Conservation (phyloP, 768 basidiomycete genomes). For the Russula lepida region DNA sequence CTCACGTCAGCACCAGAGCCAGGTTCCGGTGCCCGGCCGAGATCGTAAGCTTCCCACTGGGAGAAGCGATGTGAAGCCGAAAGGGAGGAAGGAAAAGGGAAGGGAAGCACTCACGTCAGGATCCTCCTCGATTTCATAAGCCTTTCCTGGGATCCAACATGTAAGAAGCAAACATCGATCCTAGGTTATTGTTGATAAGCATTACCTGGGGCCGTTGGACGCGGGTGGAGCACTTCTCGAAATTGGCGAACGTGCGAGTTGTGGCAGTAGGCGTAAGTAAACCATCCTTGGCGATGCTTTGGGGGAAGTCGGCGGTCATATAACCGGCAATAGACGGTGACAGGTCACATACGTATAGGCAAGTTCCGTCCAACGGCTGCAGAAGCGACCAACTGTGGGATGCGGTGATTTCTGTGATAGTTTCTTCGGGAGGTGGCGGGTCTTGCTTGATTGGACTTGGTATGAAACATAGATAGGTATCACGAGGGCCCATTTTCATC, state of each 20-base stretch:
- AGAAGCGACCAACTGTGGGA: slow-evolving; percentile 77
- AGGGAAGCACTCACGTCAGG: slow-evolving; percentile 48
- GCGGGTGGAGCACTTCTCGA: slow-evolving; percentile 65
- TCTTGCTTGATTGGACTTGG: slow-evolving; percentile 51
- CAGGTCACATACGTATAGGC: slow-evolving; percentile 67
- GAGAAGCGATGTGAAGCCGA: slow-evolving; percentile 21
- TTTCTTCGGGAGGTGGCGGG: slow-evolving; percentile 40
- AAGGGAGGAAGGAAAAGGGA: slow-evolving; percentile 19
- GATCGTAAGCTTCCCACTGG: slow-evolving; percentile 71
- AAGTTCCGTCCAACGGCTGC: slow-evolving; percentile 67
- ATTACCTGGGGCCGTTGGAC: slow-evolving; percentile 59
- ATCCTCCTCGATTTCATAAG: slow-evolving; percentile 79
- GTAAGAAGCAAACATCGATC: slow-evolving; percentile 1
- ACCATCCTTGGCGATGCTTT: slow-evolving; percentile 86
- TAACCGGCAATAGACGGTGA: slow-evolving; percentile 23
- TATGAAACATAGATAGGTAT: slow-evolving; percentile 72
- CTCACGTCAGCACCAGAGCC: slow-evolving; percentile 55
- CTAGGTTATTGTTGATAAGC: slow-evolving; percentile 4
- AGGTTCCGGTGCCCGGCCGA: slow-evolving; percentile 58
- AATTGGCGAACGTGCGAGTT: slow-evolving; percentile 94
- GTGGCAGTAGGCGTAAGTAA: slow-evolving; percentile 96
- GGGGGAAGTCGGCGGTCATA: background rate
- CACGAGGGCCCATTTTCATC: slow-evolving; percentile 63
- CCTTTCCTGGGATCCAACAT: slow-evolving; percentile 36
- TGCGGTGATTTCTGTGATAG: slow-evolving; percentile 54